phyloP scores from a whole-genome alignment of 2,329 filamentous ascomycete genomes.

The Colletotrichum tropicale region DNA sequence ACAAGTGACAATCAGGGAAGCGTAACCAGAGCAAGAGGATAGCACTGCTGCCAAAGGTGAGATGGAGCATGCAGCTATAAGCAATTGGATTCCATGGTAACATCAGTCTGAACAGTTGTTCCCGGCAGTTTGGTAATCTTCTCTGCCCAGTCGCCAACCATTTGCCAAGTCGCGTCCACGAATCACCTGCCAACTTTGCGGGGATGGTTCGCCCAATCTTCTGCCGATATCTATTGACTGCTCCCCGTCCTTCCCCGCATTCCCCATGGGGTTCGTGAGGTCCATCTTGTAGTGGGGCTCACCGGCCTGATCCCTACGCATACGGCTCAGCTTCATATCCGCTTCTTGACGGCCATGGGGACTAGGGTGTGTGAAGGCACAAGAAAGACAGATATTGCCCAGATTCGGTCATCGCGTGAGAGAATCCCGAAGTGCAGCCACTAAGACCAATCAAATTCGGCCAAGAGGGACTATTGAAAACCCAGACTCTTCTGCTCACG shows the following conservation, averaged over 20 bases:
- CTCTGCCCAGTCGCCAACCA: neutral
- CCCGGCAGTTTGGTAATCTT: neutral
- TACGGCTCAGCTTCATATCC: neutral
- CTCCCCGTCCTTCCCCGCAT: neutral
- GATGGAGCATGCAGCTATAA: neutral
- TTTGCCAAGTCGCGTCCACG: neutral
- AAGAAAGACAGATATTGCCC: neutral
- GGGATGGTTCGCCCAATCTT: neutral
- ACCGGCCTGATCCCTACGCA: neutral
- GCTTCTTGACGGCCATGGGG: neutral
- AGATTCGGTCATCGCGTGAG: neutral
- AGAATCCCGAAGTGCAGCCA: neutral
- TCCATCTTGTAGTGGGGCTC: neutral
- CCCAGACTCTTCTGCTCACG: neutral
- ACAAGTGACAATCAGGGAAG: neutral
- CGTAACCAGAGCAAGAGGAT: neutral
- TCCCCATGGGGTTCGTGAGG: neutral
- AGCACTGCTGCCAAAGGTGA: neutral
- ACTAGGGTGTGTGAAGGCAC: neutral
- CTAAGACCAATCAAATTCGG: neutral
- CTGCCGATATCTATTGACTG: neutral
- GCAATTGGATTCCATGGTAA: neutral
- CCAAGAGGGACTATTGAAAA: neutral
- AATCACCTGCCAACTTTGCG: neutral
- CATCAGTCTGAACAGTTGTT: neutral